phyloP scores from a whole-genome alignment of 2,329 filamentous ascomycete species.

The Davidsoniella australis region DNA sequence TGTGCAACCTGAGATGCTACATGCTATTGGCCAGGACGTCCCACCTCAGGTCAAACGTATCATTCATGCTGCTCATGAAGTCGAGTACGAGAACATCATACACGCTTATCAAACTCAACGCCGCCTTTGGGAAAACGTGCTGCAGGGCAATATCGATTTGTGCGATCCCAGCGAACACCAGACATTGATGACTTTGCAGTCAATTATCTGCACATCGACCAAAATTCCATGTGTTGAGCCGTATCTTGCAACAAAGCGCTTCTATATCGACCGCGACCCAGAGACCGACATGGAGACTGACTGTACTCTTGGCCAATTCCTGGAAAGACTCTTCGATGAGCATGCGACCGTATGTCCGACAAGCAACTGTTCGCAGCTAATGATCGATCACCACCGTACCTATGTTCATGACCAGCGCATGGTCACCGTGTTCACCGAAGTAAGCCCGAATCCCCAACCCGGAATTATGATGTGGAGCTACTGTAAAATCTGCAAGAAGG shows the following conservation, averaged over 20 bases:
- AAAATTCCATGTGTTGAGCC: constrained; percentile 88
- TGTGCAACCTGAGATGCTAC: constrained; percentile 90
- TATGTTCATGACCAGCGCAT: constrained; percentile 95
- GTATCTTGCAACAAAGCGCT: constrained; percentile 74
- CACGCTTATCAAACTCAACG: constrained; percentile 92
- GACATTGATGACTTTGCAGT: constrained; percentile 88
- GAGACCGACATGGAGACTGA: constrained; percentile 59
- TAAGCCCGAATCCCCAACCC: constrained; percentile 28
- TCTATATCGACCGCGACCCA: constrained; percentile 84
- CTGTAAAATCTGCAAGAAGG: constrained; percentile 79
- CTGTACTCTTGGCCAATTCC: constrained; percentile 84
- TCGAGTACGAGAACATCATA: constrained; percentile 87
- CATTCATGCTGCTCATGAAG: constrained; percentile 83
- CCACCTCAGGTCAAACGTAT: constrained; percentile 84
- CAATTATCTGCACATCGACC: constrained; percentile 80
- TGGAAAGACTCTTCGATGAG: constrained; percentile 70
- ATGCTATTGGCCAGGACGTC: constrained; percentile 61
- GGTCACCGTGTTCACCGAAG: constrained; percentile 75
- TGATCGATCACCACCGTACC: constrained; percentile 86
- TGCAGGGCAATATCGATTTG: constrained; percentile 70
- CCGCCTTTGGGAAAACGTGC: constrained; percentile 88
- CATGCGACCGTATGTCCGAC: constrained; percentile 64
- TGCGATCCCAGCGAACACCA: constrained; percentile 95
- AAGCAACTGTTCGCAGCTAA: constrained; percentile 71
- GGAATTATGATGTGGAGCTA: constrained; percentile 96